phyloP scores from a whole-genome alignment of 2,329 filamentous ascomycete genomes.

The Coniochaeta pulveracea region DNA sequence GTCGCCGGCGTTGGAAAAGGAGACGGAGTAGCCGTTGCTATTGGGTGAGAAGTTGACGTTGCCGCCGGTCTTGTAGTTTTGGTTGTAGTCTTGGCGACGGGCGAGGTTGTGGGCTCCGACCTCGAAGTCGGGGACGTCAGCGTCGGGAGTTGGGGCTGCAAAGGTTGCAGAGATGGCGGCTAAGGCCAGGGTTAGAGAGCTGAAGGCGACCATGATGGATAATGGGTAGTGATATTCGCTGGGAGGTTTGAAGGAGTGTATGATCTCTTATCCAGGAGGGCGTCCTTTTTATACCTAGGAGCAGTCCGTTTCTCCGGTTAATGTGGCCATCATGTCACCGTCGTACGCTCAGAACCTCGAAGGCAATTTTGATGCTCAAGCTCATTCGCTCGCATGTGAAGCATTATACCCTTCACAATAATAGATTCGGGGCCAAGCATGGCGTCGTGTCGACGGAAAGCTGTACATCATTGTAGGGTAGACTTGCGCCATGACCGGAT shows the following conservation, averaged over 20 bases:
- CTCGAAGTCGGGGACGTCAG: slow-evolving; percentile 15
- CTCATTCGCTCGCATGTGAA: too few species aligned
- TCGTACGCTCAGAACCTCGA: neutral
- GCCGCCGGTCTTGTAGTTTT: slow-evolving; percentile 28
- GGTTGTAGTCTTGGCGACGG: slow-evolving; percentile 24
- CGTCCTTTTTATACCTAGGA: slow-evolving; percentile 4
- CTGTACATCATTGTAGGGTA: slow-evolving; percentile 1
- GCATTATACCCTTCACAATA: neutral
- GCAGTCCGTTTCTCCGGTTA: neutral
- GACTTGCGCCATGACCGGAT: slow-evolving; percentile 6
- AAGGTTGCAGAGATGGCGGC: slow-evolving; percentile 13
- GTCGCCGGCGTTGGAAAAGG: slow-evolving; percentile 33
- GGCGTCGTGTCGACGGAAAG: neutral
- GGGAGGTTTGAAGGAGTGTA: neutral
- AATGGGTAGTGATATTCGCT: neutral
- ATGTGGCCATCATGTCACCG: neutral
- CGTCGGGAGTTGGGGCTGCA: slow-evolving; percentile 12
- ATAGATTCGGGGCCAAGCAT: neutral
- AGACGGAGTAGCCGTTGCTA: slow-evolving; percentile 26
- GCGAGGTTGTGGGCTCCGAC: slow-evolving; percentile 14
- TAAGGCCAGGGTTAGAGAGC: slow-evolving; percentile 12
- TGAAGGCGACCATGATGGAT: slow-evolving; percentile 14
- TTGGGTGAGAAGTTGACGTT: slow-evolving; percentile 18
- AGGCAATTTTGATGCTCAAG: too few species aligned
- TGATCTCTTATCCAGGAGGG: neutral